Conservation (phyloP, 129 eudicot species). For the Tanacetum coccineum region DNA sequence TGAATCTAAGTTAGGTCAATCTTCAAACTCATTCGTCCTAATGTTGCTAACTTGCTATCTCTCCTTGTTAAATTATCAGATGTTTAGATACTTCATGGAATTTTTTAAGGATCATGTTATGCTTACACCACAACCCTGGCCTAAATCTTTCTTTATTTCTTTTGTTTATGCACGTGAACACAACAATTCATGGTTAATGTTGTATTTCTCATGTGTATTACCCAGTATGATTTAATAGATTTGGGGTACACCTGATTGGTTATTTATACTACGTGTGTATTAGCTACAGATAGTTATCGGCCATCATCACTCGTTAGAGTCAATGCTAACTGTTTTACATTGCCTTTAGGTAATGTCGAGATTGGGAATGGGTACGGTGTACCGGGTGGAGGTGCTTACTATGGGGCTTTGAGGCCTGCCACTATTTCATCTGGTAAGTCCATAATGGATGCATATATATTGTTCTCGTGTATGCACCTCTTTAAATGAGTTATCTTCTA, state of each 20-base stretch:
- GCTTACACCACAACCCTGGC: no score
- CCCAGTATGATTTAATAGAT: no score
- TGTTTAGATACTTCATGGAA: no score
- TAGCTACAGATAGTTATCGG: neutral
- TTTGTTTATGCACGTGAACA: no score
- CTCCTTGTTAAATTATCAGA: no score
- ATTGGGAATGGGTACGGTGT: slow-evolving; percentile 99
- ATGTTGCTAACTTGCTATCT: no score
- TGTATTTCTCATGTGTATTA: no score
- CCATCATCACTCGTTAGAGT: neutral
- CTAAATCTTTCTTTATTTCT: no score
- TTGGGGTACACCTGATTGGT: neutral
- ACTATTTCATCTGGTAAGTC: slow-evolving; percentile 33
- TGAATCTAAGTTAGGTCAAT: no score
- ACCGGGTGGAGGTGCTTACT: slow-evolving; percentile 97
- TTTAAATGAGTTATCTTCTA: neutral
- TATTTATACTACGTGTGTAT: neutral
- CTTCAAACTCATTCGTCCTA: no score
- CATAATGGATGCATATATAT: neutral
- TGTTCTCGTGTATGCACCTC: neutral
- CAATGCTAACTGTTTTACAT: slow-evolving; percentile 6
- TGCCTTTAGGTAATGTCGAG: slow-evolving; percentile 57
- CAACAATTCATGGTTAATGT: no score
- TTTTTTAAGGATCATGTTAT: no score
- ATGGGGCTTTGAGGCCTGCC: slow-evolving; percentile 40